Conservation (phyloP, 495 filamentous ascomycete genomes). For the Hypoxylon fuscum region DNA sequence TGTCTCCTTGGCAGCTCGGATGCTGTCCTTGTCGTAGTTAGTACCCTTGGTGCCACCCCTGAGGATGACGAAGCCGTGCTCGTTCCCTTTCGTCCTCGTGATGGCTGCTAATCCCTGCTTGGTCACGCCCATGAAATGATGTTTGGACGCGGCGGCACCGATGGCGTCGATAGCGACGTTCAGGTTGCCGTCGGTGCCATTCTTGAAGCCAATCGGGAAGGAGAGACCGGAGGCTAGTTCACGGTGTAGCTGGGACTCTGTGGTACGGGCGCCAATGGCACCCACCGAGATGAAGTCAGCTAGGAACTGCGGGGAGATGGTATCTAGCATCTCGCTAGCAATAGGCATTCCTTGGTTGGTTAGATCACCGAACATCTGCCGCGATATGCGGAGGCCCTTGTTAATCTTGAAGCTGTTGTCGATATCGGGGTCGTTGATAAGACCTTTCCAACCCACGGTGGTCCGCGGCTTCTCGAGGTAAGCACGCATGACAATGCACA, state of each 20-base stretch:
- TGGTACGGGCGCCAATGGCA: conserved; percentile 96
- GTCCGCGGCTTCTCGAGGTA: conserved; percentile 99
- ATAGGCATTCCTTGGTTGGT: conserved; percentile 89
- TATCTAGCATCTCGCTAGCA: conserved; percentile 97
- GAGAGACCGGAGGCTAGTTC: conserved; percentile 96
- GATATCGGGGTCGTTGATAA: conserved; percentile 99
- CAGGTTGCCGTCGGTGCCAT: conserved; percentile 95
- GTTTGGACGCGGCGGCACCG: conserved; percentile 86
- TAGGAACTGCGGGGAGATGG: conserved; percentile 94
- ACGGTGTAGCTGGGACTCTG: conserved; percentile 93
- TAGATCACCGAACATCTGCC: conserved; percentile 90
- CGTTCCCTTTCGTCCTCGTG: conserved; percentile 89
- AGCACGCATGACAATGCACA: conserved; percentile 95
- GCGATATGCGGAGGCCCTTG: conserved; percentile 89
- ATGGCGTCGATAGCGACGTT: conserved; percentile 97
- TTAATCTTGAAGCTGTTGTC: conserved; percentile 98
- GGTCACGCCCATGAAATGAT: conserved; percentile 99
- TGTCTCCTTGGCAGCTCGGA: conserved; percentile 79
- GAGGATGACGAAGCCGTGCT: conserved; percentile 96
- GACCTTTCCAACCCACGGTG: conserved; percentile 98
- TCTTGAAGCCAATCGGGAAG: conserved; percentile 99
- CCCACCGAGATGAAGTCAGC: conserved; percentile 95
- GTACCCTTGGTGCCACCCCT: conserved; percentile 92
- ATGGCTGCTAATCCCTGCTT: conserved; percentile 97
- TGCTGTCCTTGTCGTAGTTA: conserved; percentile 89